Conservation (phyloP, 2,329 filamentous ascomycete genomes). For the Fusarium continuum region DNA sequence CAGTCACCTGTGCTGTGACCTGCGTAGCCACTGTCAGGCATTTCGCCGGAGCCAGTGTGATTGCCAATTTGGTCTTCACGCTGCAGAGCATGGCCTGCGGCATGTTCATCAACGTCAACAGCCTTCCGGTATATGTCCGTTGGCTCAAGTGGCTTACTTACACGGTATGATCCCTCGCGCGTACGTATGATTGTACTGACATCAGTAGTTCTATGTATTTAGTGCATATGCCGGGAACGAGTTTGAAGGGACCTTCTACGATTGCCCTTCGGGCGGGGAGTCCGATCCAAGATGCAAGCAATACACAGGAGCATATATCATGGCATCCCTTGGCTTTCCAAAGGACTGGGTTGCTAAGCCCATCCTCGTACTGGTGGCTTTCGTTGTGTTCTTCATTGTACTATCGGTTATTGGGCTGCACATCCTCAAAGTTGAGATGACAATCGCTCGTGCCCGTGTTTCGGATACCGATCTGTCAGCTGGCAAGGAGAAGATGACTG, state of each 20-base stretch:
- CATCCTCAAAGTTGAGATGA: conserved; percentile 74
- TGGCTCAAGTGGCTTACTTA: conserved; percentile 78
- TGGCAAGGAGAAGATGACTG: conserved; percentile 74
- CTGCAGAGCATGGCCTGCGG: conserved; percentile 79
- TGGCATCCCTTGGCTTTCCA: conserved; percentile 74
- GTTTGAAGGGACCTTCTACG: conserved; percentile 76
- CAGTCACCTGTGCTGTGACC: conserved; percentile 74
- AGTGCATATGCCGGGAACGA: conserved; percentile 77
- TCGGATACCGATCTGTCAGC: conserved; percentile 70
- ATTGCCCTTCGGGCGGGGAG: conserved; percentile 72
- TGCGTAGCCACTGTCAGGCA: conserved; percentile 72
- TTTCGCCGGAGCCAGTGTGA: conserved; percentile 75
- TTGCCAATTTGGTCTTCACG: conserved; percentile 77
- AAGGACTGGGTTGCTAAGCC: conserved; percentile 73
- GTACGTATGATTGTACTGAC: conserved; percentile 19
- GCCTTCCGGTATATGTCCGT: conserved; percentile 79
- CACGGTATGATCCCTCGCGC: conserved; percentile 52
- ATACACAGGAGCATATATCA: conserved; percentile 75
- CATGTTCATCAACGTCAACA: conserved; percentile 78
- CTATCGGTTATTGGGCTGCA: conserved; percentile 69
- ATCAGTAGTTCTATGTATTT: conserved; percentile 70
- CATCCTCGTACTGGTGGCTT: conserved; percentile 69
- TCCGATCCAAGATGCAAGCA: conserved; percentile 71
- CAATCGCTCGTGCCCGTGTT: conserved; percentile 69
- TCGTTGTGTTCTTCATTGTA: conserved; percentile 69